Evolutionary conservation across 441 rosid genomes (phyloP), one percentile per base, ranked within the genome.

Genomic region (Gossypium trilobum): DNA sequence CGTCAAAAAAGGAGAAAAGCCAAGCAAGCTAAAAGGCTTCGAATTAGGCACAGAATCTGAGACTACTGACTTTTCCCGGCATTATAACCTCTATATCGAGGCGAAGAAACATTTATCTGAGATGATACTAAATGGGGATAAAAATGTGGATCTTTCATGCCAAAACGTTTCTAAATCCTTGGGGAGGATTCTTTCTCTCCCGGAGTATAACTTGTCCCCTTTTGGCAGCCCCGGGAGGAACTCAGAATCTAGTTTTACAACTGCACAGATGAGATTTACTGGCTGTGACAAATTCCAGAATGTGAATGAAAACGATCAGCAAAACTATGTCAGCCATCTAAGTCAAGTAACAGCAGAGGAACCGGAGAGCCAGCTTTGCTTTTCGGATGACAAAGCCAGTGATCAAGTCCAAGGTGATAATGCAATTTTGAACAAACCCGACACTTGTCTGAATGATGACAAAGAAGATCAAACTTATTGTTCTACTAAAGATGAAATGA

Each of bases 41-140:
- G 87, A 88, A 74, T 79, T 72, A 13, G 67, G 74, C 78, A 66
- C 23, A 54, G 82, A 78, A 68, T 73, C 46, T 61, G 80, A 73
- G 72, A 71, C 70, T 70, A 51, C 29, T n/a, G 73, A 77, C 55
- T 52, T 56, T 76, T 78, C 89, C 52, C 71, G 66, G 75, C 82
- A 80, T 59, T 82, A 97, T 27, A 85, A 83, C 83, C 88, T 95
- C 76, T 93, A 95, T 58, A 65, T 81, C 52, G 97, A 93, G 79
- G 99, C 99, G 75, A 95, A 83, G 87, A 95, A 87, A 76, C 99
- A 90, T 83, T 87, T 95, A n/a, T 88, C 91, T 42, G 97, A 91
- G 77, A 87, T 90, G 92, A 79, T 95, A 74, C 83, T 81, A 73
- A 82, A 71, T 73, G 92, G 86, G 73, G 84, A 81, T 44, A 81